Conservation (phyloP, 1,284 basidiomycete genomes). For the Sporisorium reilianum region DNA sequence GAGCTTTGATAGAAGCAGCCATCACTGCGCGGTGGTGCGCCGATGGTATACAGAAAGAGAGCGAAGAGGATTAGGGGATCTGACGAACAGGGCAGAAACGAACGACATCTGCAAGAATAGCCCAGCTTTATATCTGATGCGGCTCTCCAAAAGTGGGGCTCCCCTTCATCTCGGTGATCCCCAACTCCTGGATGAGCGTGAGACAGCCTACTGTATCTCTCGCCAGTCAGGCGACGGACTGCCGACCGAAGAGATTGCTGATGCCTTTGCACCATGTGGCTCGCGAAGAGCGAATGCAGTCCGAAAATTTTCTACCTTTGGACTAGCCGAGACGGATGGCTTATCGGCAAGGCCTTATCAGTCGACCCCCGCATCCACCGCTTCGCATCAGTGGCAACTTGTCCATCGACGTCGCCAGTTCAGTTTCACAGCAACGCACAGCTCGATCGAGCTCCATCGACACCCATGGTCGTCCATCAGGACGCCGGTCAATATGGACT, state of each 20-base stretch:
- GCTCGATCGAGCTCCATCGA: not conserved
- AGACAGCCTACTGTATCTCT: too few relatives aligned
- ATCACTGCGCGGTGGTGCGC: constrained; percentile 1
- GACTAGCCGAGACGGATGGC: not conserved
- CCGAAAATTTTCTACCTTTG: not conserved
- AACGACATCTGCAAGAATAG: not conserved
- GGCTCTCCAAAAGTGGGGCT: not conserved
- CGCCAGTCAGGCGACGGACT: not conserved
- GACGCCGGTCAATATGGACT: too few relatives aligned
- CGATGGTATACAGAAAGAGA: not conserved
- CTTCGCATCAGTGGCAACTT: not conserved
- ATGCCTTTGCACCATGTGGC: not conserved
- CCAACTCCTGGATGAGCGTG: too few relatives aligned
- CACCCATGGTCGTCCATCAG: not conserved
- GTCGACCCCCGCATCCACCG: not conserved
- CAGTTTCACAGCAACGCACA: not conserved
- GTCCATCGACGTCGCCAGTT: not conserved
- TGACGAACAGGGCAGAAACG: not conserved
- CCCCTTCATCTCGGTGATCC: not conserved
- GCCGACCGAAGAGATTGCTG: not conserved
- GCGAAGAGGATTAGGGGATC: not conserved
- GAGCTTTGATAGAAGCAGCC: constrained; percentile 47
- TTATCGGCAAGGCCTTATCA: constrained; percentile 11
- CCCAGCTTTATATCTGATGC: not conserved
- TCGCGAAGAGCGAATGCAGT: not conserved